Base-by-base conservation (phyloP, 768 basidiomycete genomes). In the Austroboletus eburneus region DNA sequence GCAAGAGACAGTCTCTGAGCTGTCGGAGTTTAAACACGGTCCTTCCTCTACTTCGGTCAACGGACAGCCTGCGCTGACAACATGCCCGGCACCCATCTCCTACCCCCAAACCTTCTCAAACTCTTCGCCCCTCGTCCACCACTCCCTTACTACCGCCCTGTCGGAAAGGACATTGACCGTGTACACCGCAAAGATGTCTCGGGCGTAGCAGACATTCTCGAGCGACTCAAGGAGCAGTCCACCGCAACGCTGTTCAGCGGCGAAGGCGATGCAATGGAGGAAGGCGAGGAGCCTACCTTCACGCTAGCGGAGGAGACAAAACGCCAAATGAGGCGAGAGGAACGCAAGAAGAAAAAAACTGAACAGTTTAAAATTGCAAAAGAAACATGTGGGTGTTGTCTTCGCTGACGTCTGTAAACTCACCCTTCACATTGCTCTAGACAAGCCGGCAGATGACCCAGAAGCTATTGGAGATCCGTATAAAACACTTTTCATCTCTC, bases 401-500 rank as follows among this genome's bases (percentile, higher is more conserved):
- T n/a, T 40, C 29, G 14, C 20, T 29, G 35, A 50, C 30, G 7
- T 33, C 38, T 27, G n/a, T 35, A 36, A n/a, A 5, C 47, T 38
- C 17, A 42, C 43, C 54, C 40, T 54, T 42, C 33, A 24, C 32
- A 43, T 49, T 14, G n/a, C 16, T 52, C 24, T 58, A 97, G 95
- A 94, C 70, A 91, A 93, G 64, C 96, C 96, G 9, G 77, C 86
- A 17, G 94, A 95, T 44, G 94, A 99, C 59, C 46, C 85, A 12
- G 83, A 95, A 62, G 94, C 92, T 25, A 75, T 86, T 34, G 96
- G 96, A 3, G 96, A 99, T 62, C 96, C 96, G 4, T 99, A 97
- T 73, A 98, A 98, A 66, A 98, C 96, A 0, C 74, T 99, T 20
- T 99, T 99, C 68, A 92, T 98, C 52, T 87, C 94, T 27, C 85